Evolutionary conservation across 176 grass and related monocot genomes (phyloP), one percentile per base, ranked within the genome.

Genomic region (Hordeum marinum): DNA sequence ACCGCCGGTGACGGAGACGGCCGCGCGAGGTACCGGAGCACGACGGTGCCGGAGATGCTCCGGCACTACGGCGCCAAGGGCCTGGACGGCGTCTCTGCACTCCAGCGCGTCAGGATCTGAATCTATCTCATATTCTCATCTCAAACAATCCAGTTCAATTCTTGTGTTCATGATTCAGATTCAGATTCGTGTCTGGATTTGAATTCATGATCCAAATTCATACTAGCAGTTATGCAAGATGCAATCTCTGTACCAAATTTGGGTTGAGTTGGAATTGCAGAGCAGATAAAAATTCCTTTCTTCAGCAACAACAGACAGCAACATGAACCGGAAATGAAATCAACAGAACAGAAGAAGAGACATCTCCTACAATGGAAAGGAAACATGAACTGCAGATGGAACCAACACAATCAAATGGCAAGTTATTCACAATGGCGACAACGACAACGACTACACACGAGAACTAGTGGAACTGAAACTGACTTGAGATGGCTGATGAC

Each of bases 401-500:
- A 57, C 52, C 52, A 57, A 57, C 18, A 57, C 18, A 21, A 57
- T 21, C 52, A 57, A 57, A 57, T 57, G 52, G 52, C 52, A 57
- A 57, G 18, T 57, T 57, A 57, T 57, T 57, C 52, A 57, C 52
- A 57, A 17, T 0, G 52, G 21, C 18, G 52, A 55, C 6, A 18
- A 21, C 52, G 17, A 20, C 2, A 2, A 8, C 50, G 17, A 20
- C 6, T 0, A 15, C 46, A 15, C 46, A 50, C 0, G 12, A 4
- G 50, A 2, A 0, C 52, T 55, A 55, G 52, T 2, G 17, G 45
- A 13, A 8, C 9, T 36, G 48, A 11, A 55, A 35, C 17, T 20
- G 31, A 76, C 5, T 76, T 21, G 1, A 76, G 46, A 58, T 41
- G 54, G 76, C 76, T 78, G 76, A 78, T 60, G 76, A 29, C 76